These are phyloP conservation scores for Phytophthora fragariae DNA, from an alignment of 352 stramenopile genomes.

Conservation along the genomic window DNA sequence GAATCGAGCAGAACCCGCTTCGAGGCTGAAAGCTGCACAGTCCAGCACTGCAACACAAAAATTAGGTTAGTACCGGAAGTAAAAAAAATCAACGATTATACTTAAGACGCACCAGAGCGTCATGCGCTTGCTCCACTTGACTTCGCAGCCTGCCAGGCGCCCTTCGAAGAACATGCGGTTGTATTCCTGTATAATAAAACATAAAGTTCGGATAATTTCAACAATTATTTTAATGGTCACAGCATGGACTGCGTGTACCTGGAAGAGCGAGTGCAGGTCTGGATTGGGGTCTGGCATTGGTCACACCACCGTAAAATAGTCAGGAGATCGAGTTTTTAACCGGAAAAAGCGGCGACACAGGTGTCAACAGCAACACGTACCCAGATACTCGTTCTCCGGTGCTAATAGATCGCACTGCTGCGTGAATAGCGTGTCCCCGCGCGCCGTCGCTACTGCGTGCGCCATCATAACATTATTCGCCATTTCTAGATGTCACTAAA, in stretches of 20 bases:
- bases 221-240: background rate
- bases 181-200: slow-evolving; percentile 65
- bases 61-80: background rate
- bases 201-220: background rate
- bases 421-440: slow-evolving; percentile 18
- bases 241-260: slow-evolving; percentile 34
- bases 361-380: slow-evolving; percentile 19
- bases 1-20: slow-evolving; percentile 86
- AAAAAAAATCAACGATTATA: background rate
- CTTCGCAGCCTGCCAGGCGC: slow-evolving; percentile 75
- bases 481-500: slow-evolving; percentile 1
- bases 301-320: slow-evolving; percentile 12
- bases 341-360: background rate
- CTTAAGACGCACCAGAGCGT: slow-evolving; percentile 73
- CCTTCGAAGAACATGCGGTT: slow-evolving; percentile 86
- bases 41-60: slow-evolving; percentile 54
- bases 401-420: slow-evolving; percentile 61
- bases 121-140: slow-evolving; percentile 93
- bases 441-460: slow-evolving; percentile 12
- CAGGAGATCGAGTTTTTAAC: background rate
- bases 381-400: slow-evolving; percentile 77
- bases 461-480: slow-evolving; percentile 1
- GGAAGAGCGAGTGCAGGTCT: slow-evolving; percentile 81
- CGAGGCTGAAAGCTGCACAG: slow-evolving; percentile 82
- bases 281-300: slow-evolving; percentile 72